phyloP scores from a whole-genome alignment of 73 alveolate species.

The Paramecium bursaria region DNA sequence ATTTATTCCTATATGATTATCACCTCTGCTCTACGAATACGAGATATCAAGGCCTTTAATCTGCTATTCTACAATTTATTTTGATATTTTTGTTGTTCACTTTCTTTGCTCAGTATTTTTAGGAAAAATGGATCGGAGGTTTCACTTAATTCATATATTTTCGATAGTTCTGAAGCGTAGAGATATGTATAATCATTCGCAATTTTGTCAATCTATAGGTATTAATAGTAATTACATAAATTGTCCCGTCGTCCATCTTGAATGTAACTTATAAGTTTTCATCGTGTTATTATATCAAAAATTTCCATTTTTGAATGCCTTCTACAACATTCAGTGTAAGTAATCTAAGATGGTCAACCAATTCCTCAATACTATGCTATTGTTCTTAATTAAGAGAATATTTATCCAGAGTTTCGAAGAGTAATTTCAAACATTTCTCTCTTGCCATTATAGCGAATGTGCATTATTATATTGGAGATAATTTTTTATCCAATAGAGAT shows the following conservation, averaged over 20 bases:
- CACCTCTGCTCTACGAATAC: too few species aligned
- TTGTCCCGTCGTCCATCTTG: background rate
- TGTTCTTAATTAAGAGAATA: background rate
- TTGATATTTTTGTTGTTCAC: too few species aligned
- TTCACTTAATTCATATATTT: background rate
- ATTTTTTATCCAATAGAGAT: background rate
- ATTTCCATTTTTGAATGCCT: background rate
- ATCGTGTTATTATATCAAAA: background rate
- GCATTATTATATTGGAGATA: background rate
- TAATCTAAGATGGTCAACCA: background rate
- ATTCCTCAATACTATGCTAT: background rate
- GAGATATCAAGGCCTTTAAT: too few species aligned
- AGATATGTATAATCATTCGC: background rate
- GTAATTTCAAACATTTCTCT: slow-evolving; percentile 1
- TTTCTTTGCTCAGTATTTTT: too few species aligned
- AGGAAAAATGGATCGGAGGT: background rate
- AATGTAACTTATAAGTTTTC: background rate
- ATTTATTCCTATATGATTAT: too few species aligned
- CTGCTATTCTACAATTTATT: too few species aligned
- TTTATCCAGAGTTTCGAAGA: background rate
- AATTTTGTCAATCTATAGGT: background rate
- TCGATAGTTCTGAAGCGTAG: background rate
- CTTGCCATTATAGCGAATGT: background rate
- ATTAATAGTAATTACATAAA: too few species aligned
- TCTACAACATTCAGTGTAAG: background rate